Evolutionary conservation across 148 eudicot genomes (phyloP).

Genomic region (Chenopodium formosanum): DNA sequence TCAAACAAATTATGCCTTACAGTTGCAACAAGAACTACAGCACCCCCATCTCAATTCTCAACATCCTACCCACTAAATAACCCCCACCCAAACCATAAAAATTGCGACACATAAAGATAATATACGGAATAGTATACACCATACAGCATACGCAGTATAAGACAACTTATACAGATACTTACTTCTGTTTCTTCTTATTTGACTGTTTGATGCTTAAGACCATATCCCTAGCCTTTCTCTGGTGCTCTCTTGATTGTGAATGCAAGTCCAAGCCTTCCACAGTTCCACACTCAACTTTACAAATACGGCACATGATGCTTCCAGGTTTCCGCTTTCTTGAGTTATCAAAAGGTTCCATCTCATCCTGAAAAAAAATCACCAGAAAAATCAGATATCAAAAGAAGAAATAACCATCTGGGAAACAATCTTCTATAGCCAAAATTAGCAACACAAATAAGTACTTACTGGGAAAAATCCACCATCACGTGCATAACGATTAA

Average conservation of each 20-base stretch:
- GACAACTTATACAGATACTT: constrained; percentile 24
- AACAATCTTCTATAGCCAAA: constrained; percentile 1
- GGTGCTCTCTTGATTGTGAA: constrained; percentile 89
- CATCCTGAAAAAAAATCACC: constrained; percentile 44
- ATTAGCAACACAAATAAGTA: constrained; percentile 12
- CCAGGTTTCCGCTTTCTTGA: constrained; percentile 55
- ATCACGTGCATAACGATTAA: constrained; percentile 42
- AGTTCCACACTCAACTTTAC: constrained; percentile 86
- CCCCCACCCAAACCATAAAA: constrained; percentile 6
- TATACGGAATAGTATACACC: neutral
- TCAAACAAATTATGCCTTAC: constrained; percentile 12
- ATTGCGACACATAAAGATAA: neutral
- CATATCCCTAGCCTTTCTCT: constrained; percentile 76
- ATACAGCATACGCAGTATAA: neutral
- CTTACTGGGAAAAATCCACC: constrained; percentile 62
- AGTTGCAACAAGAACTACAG: neutral
- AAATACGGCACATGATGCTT: constrained; percentile 85
- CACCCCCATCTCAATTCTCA: neutral
- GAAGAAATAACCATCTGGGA: neutral
- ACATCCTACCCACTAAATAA: neutral
- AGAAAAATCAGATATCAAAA: constrained; percentile 20
- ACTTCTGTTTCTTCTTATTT: constrained; percentile 71
- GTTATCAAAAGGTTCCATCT: constrained; percentile 62
- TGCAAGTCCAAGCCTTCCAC: constrained; percentile 92
- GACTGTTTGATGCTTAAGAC: constrained; percentile 73